phyloP scores from a whole-genome alignment of 306 rosid genomes.

The Neltuma alba region DNA sequence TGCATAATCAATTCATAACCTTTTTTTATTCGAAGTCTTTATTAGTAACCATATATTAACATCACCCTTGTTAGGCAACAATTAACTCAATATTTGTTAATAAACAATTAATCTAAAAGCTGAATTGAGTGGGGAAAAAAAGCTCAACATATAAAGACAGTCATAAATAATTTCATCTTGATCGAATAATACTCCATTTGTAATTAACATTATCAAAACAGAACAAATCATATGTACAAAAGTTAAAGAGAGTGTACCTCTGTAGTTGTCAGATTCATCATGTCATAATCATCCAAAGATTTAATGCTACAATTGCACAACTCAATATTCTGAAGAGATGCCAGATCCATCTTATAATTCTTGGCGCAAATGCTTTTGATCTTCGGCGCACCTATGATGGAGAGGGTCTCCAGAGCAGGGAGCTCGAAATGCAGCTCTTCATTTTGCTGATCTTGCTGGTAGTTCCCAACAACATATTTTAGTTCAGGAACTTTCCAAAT shows the following conservation, averaged over 20 bases:
- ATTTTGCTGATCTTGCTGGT: neutral
- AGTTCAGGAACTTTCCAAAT: constrained; percentile 15
- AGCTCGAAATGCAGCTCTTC: constrained; percentile 12
- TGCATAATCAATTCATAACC: too few species aligned
- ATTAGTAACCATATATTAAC: too few species aligned
- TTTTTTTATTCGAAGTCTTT: too few species aligned
- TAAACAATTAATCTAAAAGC: too few species aligned
- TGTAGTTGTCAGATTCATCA: neutral
- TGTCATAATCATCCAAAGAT: neutral
- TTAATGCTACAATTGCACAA: neutral
- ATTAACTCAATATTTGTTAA: too few species aligned
- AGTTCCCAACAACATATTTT: constrained; percentile 20
- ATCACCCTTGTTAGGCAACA: too few species aligned
- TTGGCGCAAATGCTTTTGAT: neutral
- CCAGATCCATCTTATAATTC: neutral
- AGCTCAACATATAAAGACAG: too few species aligned
- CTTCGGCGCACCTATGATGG: neutral
- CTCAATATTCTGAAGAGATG: constrained; percentile 1
- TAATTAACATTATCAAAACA: too few species aligned
- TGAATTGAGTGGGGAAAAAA: too few species aligned
- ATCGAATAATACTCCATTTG: too few species aligned
- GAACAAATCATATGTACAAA: too few species aligned
- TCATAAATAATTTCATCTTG: too few species aligned
- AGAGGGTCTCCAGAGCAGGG: constrained; percentile 15
- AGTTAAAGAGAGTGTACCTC: neutral